Evolutionary conservation across 129 eudicot genomes (phyloP), one percentile per base, ranked within the genome.

Genomic region (Centrapalus pauciflorus): DNA sequence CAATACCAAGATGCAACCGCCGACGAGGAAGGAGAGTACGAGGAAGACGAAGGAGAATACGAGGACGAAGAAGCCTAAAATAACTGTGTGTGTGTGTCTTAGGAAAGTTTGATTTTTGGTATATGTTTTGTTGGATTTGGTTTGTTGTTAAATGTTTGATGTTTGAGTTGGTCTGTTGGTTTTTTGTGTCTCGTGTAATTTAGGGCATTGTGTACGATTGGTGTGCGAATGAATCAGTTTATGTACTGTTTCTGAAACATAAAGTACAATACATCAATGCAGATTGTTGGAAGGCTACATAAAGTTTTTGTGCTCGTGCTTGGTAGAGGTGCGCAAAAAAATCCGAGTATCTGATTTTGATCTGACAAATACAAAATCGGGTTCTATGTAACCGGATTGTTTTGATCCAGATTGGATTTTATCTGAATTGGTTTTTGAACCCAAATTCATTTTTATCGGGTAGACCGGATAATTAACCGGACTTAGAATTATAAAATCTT

Each of bases 1-100:
- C 95, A 87, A 45, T 87, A 87, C 60, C 95, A 87, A 62, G 95
- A 87, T 76, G 95, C 95, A 5, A 83, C 90, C 1, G 95, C 95
- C 28, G 90, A 87, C 23, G 90, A 87, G 50, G 90, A 87, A 20
- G 89, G 73, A 13, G 86, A 83, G 69, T 86, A 80, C 62, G 89
- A 83, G 54, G 86, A 84, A 48, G 95, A 84, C 2, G 95, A 83
- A 17, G 89, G 37, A 37, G 69, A 21, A 40, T 76, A 77, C 33
- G 80, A 75, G 74, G 87, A n/a, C n/a, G n/a, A 83, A 8, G 88
- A 81, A 68, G 77, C 43, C 43, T 43, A 37, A 45, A 14, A 13
- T 30, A 62, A 1, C 4, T 17, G 11, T 8, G 19, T 27, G 28
- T 64, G 26, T 37, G 66, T 54, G 34, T 71, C 37, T 45, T 79